Evolutionary conservation across 202 grass and related monocot genomes (phyloP).

Genomic region (Cymbopogon flexuosus): DNA sequence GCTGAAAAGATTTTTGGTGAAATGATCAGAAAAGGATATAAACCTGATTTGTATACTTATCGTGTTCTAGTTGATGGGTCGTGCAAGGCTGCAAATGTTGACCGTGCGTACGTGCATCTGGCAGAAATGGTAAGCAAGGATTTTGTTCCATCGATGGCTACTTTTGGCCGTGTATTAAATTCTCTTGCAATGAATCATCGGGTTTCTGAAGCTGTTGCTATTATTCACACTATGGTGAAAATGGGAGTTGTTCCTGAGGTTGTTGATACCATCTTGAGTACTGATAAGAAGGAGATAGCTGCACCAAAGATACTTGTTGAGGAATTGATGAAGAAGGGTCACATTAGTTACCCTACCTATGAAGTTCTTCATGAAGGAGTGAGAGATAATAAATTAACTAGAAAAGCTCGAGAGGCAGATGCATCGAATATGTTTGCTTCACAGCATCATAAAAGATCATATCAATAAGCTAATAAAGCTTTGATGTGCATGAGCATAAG

Average conservation of each 20-base stretch:
- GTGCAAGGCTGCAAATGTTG: constrained; percentile 65
- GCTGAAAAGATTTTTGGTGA: constrained; percentile 67
- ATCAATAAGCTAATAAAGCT: neutral
- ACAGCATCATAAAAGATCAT: constrained; percentile 3
- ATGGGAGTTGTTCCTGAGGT: constrained; percentile 66
- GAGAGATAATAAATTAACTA: constrained; percentile 65
- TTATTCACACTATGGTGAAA: constrained; percentile 72
- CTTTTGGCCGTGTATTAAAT: constrained; percentile 77
- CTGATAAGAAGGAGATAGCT: constrained; percentile 88
- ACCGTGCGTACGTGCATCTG: constrained; percentile 54
- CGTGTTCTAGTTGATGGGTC: constrained; percentile 74
- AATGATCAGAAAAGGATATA: constrained; percentile 59
- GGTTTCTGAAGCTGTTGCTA: constrained; percentile 54
- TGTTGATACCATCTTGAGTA: constrained; percentile 71
- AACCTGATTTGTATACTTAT: constrained; percentile 70
- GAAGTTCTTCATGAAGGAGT: constrained; percentile 87
- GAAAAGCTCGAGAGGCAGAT: constrained; percentile 32
- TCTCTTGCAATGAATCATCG: constrained; percentile 45
- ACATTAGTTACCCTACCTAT: constrained; percentile 82
- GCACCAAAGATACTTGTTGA: constrained; percentile 95
- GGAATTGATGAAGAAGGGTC: constrained; percentile 85
- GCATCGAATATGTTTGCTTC: constrained; percentile 24
- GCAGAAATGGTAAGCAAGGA: constrained; percentile 58
- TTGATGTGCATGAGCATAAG: constrained; percentile 1
- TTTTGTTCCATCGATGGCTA: constrained; percentile 68